These are phyloP conservation scores for Kregervanrija fluxuum DNA, from an alignment of 805 yeast genomes.

Conservation along the genomic window DNA sequence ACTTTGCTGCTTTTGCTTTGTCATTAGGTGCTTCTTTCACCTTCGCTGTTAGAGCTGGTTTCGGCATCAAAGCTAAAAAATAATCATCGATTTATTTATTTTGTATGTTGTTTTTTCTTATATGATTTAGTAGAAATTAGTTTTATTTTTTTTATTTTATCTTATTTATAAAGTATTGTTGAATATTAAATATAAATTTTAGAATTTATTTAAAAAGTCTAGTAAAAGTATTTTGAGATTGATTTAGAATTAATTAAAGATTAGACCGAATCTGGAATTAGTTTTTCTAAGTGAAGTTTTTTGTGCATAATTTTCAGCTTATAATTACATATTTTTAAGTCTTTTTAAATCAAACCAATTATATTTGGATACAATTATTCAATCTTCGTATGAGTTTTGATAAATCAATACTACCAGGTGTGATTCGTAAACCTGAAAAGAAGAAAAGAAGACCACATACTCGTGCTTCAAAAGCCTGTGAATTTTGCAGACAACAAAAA, in stretches of 20 bases:
- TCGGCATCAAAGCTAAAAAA: conserved; percentile 51
- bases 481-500: conserved; percentile 9
- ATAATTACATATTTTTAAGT: no score
- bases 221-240: no score
- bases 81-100: not conserved
- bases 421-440: not conserved
- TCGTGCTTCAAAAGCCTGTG: conserved; percentile 9
- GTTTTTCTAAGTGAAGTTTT: no score
- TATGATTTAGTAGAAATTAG: not conserved
- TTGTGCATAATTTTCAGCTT: no score
- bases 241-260: no score
- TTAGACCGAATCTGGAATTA: no score
- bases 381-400: no score
- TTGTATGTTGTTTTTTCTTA: not conserved
- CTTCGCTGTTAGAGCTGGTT: conserved; percentile 65
- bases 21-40: conserved; percentile 59
- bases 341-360: no score
- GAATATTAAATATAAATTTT: no score
- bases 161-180: no score
- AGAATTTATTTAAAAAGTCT: no score
- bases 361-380: no score
- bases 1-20: conserved; percentile 64
- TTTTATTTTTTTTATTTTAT: not conserved
- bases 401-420: not conserved
- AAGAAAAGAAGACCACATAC: conserved; percentile 9